Percentiles rank a stretch among this genome's conserved stretches.
phyloP scores from a whole-genome alignment of 2,329 filamentous ascomycete species.

The Sporothrix inflata region DNA sequence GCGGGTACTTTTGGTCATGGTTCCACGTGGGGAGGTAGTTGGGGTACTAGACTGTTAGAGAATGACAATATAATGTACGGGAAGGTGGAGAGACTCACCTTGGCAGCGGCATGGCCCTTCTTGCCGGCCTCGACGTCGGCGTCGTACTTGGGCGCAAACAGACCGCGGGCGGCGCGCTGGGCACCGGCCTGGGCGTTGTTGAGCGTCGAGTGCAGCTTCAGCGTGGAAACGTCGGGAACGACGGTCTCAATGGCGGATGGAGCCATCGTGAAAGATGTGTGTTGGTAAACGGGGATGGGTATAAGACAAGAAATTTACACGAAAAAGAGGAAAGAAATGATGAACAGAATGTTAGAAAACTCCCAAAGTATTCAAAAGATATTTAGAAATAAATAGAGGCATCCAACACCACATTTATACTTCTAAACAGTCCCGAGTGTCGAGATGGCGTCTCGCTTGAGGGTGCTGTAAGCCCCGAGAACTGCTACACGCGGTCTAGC shows the following conservation, averaged over 20 bases:
- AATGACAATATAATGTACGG: too few species aligned
- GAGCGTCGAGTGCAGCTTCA: conserved; percentile 43
- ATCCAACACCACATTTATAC: background rate
- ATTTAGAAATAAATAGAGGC: too few species aligned
- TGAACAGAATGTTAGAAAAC: too few species aligned
- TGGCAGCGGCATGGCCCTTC: conserved; percentile 21
- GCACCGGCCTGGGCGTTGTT: conserved; percentile 38
- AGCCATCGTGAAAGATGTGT: too few species aligned
- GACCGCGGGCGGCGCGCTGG: conserved; percentile 34
- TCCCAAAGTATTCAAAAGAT: too few species aligned
- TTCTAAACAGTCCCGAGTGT: background rate
- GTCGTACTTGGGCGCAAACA: conserved; percentile 32
- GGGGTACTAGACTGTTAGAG: conserved; percentile 48
- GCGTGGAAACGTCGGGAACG: conserved; percentile 34
- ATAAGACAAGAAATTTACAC: too few species aligned
- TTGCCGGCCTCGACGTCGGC: conserved; percentile 30
- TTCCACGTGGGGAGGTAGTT: conserved; percentile 69
- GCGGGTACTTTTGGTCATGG: conserved; percentile 60
- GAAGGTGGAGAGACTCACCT: background rate
- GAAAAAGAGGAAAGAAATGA: too few species aligned
- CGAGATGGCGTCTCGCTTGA: background rate
- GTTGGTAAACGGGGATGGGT: too few species aligned
- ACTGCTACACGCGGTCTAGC: background rate
- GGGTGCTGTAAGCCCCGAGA: too few species aligned
- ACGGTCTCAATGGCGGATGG: conserved; percentile 33